Evolutionary conservation across 1,284 basidiomycete species (phyloP).

Genomic region (Ustilago curta): DNA sequence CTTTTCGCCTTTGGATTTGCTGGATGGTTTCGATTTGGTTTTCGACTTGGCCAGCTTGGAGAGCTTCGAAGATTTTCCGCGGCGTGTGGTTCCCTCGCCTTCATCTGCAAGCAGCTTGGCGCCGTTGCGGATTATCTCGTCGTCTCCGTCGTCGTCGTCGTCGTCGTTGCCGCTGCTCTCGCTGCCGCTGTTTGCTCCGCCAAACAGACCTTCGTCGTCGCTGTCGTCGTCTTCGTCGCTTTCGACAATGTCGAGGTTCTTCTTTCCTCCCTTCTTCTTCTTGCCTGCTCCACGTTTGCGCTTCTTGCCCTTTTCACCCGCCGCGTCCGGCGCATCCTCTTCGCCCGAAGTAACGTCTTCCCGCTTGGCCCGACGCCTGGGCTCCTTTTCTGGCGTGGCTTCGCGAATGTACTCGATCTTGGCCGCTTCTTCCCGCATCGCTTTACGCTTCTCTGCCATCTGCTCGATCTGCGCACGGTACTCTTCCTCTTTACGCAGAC

Average conservation of each 20-base stretch:
- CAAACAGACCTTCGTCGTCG: slow-evolving; percentile 43
- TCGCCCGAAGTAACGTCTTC: slow-evolving; percentile 47
- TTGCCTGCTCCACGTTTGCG: slow-evolving; percentile 33
- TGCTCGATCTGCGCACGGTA: slow-evolving; percentile 56
- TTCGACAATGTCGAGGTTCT: slow-evolving; percentile 37
- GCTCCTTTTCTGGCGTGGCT: slow-evolving; percentile 49
- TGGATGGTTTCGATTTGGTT: slow-evolving; percentile 20
- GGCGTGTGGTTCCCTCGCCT: slow-evolving; percentile 21
- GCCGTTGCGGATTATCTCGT: slow-evolving; percentile 51
- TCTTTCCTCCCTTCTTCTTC: slow-evolving; percentile 42
- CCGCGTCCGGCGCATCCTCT: slow-evolving; percentile 46
- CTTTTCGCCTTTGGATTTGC: slow-evolving; percentile 11
- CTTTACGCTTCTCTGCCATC: slow-evolving; percentile 59
- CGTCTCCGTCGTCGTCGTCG: slow-evolving; percentile 51
- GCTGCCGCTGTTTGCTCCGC: slow-evolving; percentile 28
- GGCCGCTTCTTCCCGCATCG: slow-evolving; percentile 57
- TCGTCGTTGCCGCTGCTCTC: slow-evolving; percentile 24
- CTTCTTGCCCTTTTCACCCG: slow-evolving; percentile 37
- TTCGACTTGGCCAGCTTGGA: slow-evolving; percentile 28
- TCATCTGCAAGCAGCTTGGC: slow-evolving; percentile 43
- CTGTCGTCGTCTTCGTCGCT: slow-evolving; percentile 36
- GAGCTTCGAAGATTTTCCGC: slow-evolving; percentile 25
- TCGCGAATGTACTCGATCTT: slow-evolving; percentile 63
- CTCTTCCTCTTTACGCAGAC: slow-evolving; percentile 58
- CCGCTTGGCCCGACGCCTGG: slow-evolving; percentile 36